phyloP scores from a whole-genome alignment of 768 basidiomycete species.

The Leccinum longicurvipes region DNA sequence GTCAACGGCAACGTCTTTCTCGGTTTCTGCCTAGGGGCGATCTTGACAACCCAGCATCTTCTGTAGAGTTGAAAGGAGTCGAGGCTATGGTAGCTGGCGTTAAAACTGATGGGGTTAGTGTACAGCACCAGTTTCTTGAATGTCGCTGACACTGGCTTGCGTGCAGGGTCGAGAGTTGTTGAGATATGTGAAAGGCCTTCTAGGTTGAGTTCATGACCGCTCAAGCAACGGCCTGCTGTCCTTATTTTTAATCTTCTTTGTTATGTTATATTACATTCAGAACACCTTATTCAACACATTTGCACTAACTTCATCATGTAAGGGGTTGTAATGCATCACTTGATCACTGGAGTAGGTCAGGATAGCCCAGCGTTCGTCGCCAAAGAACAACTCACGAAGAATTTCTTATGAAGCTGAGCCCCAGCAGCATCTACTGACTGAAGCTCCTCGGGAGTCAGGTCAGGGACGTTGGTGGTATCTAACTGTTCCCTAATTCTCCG shows the following conservation, averaged over 20 bases:
- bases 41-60: slow-evolving; percentile 32
- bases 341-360: background rate
- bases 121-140: slow-evolving; percentile 4
- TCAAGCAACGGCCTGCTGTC: background rate
- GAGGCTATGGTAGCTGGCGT: slow-evolving; percentile 77
- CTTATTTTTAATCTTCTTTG: background rate
- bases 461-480: background rate
- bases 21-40: slow-evolving; percentile 26
- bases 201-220: slow-evolving; percentile 42
- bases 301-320: background rate
- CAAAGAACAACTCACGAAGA: background rate
- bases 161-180: slow-evolving; percentile 65
- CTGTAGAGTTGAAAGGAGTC: slow-evolving; percentile 44
- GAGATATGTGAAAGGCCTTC: slow-evolving; percentile 65
- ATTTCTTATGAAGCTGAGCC: background rate
- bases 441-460: slow-evolving; percentile 4
- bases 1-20: slow-evolving; percentile 46
- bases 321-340: background rate
- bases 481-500: background rate
- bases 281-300: background rate
- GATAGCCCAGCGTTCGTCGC: background rate
- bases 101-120: slow-evolving; percentile 68
- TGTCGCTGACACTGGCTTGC: slow-evolving; percentile 4
- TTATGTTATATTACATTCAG: background rate
- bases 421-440: background rate